Conservation (phyloP, 176 grass and related monocot genomes). For the Oryza australiensis region DNA sequence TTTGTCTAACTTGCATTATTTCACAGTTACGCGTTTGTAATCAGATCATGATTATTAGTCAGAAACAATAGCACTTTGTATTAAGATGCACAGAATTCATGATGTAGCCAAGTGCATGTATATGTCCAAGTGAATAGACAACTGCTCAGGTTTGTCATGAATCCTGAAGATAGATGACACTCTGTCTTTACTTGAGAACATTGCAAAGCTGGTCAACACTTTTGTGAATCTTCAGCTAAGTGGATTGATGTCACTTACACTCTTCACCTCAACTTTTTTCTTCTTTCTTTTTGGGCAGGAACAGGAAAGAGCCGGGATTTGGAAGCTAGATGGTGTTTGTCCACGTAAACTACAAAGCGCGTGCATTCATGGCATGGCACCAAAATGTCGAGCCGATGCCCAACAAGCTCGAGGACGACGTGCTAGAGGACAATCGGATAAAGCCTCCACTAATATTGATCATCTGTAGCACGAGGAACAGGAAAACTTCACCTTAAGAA, state of each 20-base stretch:
- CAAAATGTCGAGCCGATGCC: slow-evolving; percentile 29
- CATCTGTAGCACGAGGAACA: neutral
- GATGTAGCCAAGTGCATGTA: slow-evolving; percentile 9
- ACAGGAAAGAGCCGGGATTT: slow-evolving; percentile 7
- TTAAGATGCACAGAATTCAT: neutral
- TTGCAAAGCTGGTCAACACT: neutral
- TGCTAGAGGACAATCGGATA: slow-evolving; percentile 15
- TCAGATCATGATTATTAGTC: slow-evolving; percentile 22
- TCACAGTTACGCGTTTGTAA: slow-evolving; percentile 1
- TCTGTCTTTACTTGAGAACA: neutral
- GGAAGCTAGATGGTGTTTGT: neutral
- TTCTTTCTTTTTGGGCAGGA: no score
- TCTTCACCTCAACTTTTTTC: neutral
- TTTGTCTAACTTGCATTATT: slow-evolving; percentile 3
- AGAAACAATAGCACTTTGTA: slow-evolving; percentile 22
- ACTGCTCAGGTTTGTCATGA: neutral
- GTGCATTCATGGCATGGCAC: neutral
- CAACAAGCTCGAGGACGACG: neutral
- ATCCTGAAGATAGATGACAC: neutral
- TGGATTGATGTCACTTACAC: neutral
- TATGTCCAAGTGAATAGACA: neutral
- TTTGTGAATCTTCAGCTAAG: neutral
- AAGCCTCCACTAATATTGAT: neutral
- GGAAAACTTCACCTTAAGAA: neutral
- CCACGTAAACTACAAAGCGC: neutral